These are phyloP conservation scores for Triadica sebifera DNA, from an alignment of 345 rosid genomes.

Conservation along the genomic window DNA sequence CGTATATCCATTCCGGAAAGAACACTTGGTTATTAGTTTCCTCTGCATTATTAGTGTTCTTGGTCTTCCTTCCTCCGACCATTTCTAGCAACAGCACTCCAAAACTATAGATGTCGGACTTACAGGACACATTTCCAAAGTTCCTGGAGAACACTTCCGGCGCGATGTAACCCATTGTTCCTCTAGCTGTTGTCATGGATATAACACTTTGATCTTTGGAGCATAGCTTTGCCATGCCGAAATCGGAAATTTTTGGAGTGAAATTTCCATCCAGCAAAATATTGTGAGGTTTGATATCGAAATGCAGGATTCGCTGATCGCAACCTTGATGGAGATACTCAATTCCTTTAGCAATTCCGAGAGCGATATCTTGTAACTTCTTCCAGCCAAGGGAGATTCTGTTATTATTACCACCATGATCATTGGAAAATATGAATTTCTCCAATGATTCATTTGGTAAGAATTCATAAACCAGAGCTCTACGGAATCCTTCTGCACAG, in stretches of 20 bases:
- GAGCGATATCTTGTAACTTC: conserved; percentile 7
- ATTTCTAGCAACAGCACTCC: conserved; percentile 11
- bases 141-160: conserved; percentile 12
- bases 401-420: not conserved
- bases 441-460: conserved; percentile 10
- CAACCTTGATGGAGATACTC: conserved; percentile 17
- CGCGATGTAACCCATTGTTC: not conserved
- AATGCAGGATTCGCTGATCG: conserved; percentile 13
- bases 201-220: conserved; percentile 6
- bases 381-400: conserved; percentile 5
- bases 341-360: conserved; percentile 10
- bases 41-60: not conserved
- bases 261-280: no score
- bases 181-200: conserved; percentile 11
- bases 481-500: conserved; percentile 12
- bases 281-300: not conserved
- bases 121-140: not conserved
- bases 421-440: conserved; percentile 4
- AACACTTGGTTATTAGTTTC: not conserved
- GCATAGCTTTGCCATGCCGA: conserved; percentile 9
- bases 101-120: conserved; percentile 8
- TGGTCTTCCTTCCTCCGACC: conserved; percentile 12
- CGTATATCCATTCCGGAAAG: conserved; percentile 15
- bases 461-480: conserved; percentile 10
- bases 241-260: conserved; percentile 8